phyloP scores from a whole-genome alignment of 2,329 filamentous ascomycete genomes.

The Chalara sp. region DNA sequence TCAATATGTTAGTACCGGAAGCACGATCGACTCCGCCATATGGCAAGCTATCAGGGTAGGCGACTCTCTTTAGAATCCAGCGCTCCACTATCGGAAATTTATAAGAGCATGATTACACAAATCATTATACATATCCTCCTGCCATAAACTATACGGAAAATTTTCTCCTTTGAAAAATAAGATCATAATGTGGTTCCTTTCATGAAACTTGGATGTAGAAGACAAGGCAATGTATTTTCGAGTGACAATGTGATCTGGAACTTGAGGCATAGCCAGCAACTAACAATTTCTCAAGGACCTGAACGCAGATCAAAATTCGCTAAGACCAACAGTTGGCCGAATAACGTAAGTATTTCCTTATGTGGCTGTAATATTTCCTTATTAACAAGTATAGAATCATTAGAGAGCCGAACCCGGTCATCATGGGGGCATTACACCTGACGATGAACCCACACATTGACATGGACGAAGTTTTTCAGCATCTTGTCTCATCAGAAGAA shows the following conservation, averaged over 20 bases:
- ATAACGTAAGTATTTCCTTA: constrained; percentile 12
- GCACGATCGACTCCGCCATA: constrained; percentile 19
- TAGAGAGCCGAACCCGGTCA: constrained; percentile 52
- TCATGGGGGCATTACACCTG: constrained; percentile 52
- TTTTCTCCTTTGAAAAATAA: no score
- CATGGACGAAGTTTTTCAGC: constrained; percentile 51
- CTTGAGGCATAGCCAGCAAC: not conserved
- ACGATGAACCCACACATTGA: constrained; percentile 52
- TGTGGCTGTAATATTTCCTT: not conserved
- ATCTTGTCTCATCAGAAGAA: constrained; percentile 43
- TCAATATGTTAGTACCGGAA: constrained; percentile 13
- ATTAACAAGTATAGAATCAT: constrained; percentile 33
- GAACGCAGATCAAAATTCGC: constrained; percentile 13
- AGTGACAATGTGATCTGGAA: no score
- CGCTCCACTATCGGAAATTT: no score
- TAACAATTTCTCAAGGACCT: constrained; percentile 13
- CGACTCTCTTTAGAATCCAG: no score
- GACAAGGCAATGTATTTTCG: no score
- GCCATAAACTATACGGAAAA: no score
- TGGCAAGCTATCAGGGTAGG: constrained; percentile 20
- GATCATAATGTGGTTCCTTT: no score
- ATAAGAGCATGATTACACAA: no score
- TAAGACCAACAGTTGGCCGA: constrained; percentile 15
- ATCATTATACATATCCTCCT: no score
- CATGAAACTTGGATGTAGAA: no score